These are phyloP conservation scores for Typha latifolia DNA, from an alignment of 176 grass and related monocot species.

Conservation along the genomic window DNA sequence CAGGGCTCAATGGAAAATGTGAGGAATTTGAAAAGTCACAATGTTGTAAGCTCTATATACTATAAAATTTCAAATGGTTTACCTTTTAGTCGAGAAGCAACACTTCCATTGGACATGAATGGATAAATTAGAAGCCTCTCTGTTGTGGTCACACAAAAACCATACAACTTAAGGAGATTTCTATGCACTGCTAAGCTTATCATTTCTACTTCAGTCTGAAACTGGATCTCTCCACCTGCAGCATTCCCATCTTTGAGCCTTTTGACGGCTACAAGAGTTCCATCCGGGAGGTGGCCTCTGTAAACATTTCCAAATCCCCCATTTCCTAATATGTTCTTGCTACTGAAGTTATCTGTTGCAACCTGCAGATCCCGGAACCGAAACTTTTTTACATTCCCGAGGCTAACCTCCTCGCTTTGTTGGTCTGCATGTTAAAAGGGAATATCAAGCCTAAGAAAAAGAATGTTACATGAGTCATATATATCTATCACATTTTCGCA, in stretches of 20 bases:
- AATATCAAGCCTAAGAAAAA: neutral
- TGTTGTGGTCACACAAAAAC: slow-evolving; percentile 89
- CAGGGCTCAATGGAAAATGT: too few species aligned
- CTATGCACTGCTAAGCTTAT: slow-evolving; percentile 90
- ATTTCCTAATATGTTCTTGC: slow-evolving; percentile 92
- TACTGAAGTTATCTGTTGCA: slow-evolving; percentile 69
- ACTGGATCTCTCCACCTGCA: slow-evolving; percentile 66
- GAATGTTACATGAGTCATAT: neutral
- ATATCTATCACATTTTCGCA: neutral
- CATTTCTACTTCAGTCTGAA: slow-evolving; percentile 90
- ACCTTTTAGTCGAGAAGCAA: slow-evolving; percentile 89
- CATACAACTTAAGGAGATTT: slow-evolving; percentile 70
- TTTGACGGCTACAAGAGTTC: slow-evolving; percentile 80
- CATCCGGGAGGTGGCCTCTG: slow-evolving; percentile 67
- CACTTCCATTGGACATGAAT: slow-evolving; percentile 97
- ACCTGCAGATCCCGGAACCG: slow-evolving; percentile 71
- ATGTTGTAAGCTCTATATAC: too few species aligned
- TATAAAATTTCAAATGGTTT: slow-evolving; percentile 9
- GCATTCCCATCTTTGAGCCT: slow-evolving; percentile 87
- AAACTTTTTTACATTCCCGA: slow-evolving; percentile 76
- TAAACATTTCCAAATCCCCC: slow-evolving; percentile 93
- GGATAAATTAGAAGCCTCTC: slow-evolving; percentile 91
- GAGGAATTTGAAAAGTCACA: too few species aligned
- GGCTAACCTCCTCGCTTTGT: slow-evolving; percentile 45
- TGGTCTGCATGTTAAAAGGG: slow-evolving; percentile 33